Evolutionary conservation across 2,329 filamentous ascomycete species (phyloP), one percentile per base, ranked within the genome.

Genomic region (Metarhizium humberi): DNA sequence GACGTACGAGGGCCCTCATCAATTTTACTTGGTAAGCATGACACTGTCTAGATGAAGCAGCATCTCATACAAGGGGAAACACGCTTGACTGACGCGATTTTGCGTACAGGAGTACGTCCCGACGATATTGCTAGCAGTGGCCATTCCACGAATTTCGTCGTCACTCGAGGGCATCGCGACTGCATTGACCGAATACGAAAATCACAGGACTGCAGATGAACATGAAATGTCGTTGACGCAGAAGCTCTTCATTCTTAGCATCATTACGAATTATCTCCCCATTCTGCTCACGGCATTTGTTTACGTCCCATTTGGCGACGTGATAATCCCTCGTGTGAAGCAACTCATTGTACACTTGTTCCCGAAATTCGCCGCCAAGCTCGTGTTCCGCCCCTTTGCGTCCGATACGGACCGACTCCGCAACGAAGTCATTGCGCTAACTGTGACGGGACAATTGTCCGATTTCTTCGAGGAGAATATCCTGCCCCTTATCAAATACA

Each of bases 241-340:
- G 58, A 91, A 91, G 74, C 79, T 87, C 7, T 90, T 91, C 57
- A 77, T 89, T 38, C 79, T 92, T 65, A 88, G 87, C 73, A 89
- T 90, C 72, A 88, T 91, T 69, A 90, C 87, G 13, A 87, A 88
- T 4, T 92, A 91, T 65, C 76, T 90, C 1, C 86, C 86, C 0
- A 86, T 89, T 49, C 78, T 90, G 58, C 74, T 92, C 6, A 91
- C 87, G 0, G 87, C 88, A 0, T 92, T 91, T 63, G 79, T 92
- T 52, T 92, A 92, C 64, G 84, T 92, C 2, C 88, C 88, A 0
- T 88, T 90, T 59, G 87, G 86, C 32, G 78, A 78, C 48, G 68
- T 80, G 18, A 79, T 90, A 2, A 81, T 90, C 0, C 87, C 87
- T 0, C 81, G 83, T 61, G 75, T 90, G 0, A 81, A 88, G 59